Evolutionary conservation across 1,284 basidiomycete genomes (phyloP), one percentile per base, ranked within the genome.

Genomic region (Ustilago shanxiensis): DNA sequence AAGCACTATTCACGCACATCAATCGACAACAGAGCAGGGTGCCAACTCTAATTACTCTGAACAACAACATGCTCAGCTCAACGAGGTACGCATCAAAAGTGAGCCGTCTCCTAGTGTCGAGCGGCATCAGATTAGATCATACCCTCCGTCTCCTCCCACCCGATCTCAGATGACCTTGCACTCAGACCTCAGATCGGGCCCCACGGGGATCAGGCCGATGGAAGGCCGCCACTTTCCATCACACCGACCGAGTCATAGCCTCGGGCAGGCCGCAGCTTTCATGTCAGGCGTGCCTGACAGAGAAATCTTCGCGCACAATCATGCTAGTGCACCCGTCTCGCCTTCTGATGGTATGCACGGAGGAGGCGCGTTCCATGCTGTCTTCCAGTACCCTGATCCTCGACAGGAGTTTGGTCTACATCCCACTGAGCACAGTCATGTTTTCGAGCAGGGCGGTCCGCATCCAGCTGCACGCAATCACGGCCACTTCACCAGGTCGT

Each of bases 211-310:
- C 24, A 56, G 58, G 22, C 28, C 65, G 5, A 22, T 44, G 20
- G 60, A 57, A 3, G 57, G 39, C 45, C 64, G 70, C 22, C 64
- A 63, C n/a, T 44, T 56, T 10, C 31, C 44, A 13, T 69, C 70
- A 16, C 75, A 77, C 44, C 64, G 75, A 31, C 53, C 75, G 8
- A 77, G 66, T 29, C 70, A 73, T n/a, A 77, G 75, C 26, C 60
- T 77, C 2, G 70, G 75, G 3, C 75, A 77, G 60, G 75, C 64
- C 8, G 60, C 61, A 22, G 60, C 74, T 18, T 68, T 77, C 56
- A 66, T 66, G 60, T 57, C 69, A 3, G 59, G 45, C 29, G 20
- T 58, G 26, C 45, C 54, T 28, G 44, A 55, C 26, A 57, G 59
- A n/a, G 61, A 57, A 2, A 49, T 62, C 33, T 55, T 60, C 28